Evolutionary conservation across 2,329 filamentous ascomycete genomes (phyloP), one percentile per base, ranked within the genome.

Genomic region (Leptographium procerum): DNA sequence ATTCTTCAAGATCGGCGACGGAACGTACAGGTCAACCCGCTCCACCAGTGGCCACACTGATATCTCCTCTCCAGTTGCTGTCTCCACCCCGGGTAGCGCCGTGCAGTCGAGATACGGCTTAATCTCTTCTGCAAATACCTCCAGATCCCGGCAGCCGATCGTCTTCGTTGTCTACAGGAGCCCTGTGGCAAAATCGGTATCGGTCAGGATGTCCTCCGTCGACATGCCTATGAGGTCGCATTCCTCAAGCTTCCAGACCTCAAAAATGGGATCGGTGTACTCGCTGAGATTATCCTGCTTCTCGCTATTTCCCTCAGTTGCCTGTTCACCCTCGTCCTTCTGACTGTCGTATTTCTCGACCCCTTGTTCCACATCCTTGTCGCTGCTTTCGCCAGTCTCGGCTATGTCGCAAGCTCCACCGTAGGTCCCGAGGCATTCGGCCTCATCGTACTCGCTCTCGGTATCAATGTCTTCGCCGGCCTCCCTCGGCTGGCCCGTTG

Each of bases 1-100:
- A 4, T 76, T 73, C 0, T 71, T 71, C 1, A 83, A 65, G 0
- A 78, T 72, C 1, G 72, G 64, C 0, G 76, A 69, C 55, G 73
- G 77, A 11, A 72, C 69, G 55, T 72, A 80, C 2, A 82, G 69
- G 2, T 67, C 65, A 3, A 75, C 72, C 1, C 65, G 52, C 0
- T 68, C 60, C 1, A 75, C 67, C 1, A 75, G 61, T 0, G 73
- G 73, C 73, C 73, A 76, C 0, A 64, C 62, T 16, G 16, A 19
- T 2, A 56, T 50, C 13, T 50, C 47, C 5, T 24, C 22, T 4
- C 47, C 50, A 19, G 26, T 6, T 16, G n/a, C 29, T 3, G 28
- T 22, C 9, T n/a, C 31, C n/a, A 34, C 33, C 8, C 28, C 58
- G 2, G 55, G 52, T 3, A 58, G 47, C 2, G 56, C 11, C 16